Base-by-base conservation (phyloP, 306 rosid species). In the Vicia sativa region DNA sequence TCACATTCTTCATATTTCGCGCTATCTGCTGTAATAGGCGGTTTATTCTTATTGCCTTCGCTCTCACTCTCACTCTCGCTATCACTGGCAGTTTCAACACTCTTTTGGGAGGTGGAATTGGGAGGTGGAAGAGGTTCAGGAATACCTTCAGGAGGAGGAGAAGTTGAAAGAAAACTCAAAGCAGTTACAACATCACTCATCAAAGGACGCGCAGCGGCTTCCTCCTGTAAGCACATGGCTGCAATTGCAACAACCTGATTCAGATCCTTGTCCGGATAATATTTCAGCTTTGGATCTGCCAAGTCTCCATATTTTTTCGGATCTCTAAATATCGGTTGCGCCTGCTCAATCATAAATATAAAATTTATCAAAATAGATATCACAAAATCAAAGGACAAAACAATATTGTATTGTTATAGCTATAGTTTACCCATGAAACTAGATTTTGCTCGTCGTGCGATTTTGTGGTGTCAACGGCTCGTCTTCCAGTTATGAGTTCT, bases 151-250 rank as follows among this genome's bases (percentile, higher is more conserved):
- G 75, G 60, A 21, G 58, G 60, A 21, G 92, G 84, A 16, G 52
- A 11, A 1, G 81, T 73, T 11, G 88, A 80, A 67, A 89, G 96
- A 64, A 89, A 92, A 66, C 96, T 87, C 6, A 92, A 79, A 64
- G 98, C 86, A 9, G 83, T 76, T 29, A 89, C 91, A 53, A 87
- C 90, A 62, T 92, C 98, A 58, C 85, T 83, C 83, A 92, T 92
- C 62, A 92, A 77, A 48, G 98, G 98, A 56, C 98, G 91, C 0
- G 86, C 98, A 42, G 78, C 78, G 44, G 89, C 61, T 84, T 92
- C 96, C 65, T 92, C 96, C 76, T 92, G 98, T 64, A 92, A 77
- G 72, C 96, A 92, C 98, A 92, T 92, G 34, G 98, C 91, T 19
- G 96, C 89, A 18, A 89, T 81, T 57, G 96, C 98, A 19, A 92